Evolutionary conservation across 1,139 yeast genomes (phyloP).

Genomic region (Yamadazyma dushanensis): DNA sequence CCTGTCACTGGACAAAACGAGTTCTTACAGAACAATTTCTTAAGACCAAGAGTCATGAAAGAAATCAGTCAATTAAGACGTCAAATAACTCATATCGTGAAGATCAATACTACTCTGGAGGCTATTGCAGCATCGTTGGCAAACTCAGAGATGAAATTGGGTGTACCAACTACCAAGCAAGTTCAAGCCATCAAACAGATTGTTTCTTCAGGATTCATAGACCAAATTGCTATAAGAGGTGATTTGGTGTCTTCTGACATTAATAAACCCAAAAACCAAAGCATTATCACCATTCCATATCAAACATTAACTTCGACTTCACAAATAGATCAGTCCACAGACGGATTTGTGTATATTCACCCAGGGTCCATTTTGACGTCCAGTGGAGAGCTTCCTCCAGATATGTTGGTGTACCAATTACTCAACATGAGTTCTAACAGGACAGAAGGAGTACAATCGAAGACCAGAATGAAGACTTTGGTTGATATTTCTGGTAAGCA

Average conservation of each 20-base stretch:
- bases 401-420: constrained; percentile 69
- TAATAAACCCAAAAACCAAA: constrained; percentile 55
- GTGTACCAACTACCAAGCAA: constrained; percentile 70
- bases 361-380: constrained; percentile 63
- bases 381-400: constrained; percentile 68
- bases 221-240: constrained; percentile 84
- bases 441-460: constrained; percentile 29
- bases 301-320: constrained; percentile 62
- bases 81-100: constrained; percentile 77
- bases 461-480: constrained; percentile 71
- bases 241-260: constrained; percentile 74
- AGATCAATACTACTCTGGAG: constrained; percentile 58
- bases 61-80: constrained; percentile 80
- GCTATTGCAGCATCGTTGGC: constrained; percentile 49
- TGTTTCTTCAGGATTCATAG: constrained; percentile 89
- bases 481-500: constrained; percentile 77
- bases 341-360: constrained; percentile 71
- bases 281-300: constrained; percentile 70
- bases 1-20: constrained; percentile 41
- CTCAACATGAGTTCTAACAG: constrained; percentile 51
- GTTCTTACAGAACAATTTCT: constrained; percentile 61
- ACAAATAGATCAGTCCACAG: constrained; percentile 31
- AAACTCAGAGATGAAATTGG: constrained; percentile 51
- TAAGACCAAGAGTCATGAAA: constrained; percentile 73
- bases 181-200: constrained; percentile 83